These are phyloP conservation scores for Panus rudis DNA, from an alignment of 768 basidiomycete genomes.

Conservation along the genomic window DNA sequence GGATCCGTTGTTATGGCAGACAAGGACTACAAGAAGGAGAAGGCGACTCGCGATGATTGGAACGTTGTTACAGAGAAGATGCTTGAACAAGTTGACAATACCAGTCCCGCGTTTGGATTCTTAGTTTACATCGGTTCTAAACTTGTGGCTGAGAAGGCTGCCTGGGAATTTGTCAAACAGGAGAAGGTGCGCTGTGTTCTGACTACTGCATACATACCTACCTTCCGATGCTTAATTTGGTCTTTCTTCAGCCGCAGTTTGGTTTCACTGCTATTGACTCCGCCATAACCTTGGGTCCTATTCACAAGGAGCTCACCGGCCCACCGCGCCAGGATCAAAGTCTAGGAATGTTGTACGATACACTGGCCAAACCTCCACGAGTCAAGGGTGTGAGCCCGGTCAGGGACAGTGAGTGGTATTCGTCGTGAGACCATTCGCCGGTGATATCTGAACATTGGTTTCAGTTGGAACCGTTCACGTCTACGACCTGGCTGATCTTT, in stretches of 20 bases:
- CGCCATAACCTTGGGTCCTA: not conserved
- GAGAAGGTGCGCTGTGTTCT: not conserved
- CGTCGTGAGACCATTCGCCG: not conserved
- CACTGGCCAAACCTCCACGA: not conserved
- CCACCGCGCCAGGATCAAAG: not conserved
- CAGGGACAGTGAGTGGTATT: not conserved
- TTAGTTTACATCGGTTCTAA: not conserved
- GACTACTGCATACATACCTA: too few species aligned
- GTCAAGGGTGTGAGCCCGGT: not conserved
- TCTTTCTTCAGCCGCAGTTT: not conserved
- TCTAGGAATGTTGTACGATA: not conserved
- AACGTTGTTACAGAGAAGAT: not conserved
- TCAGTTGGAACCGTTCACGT: not conserved
- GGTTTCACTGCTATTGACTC: not conserved
- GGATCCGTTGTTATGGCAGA: not conserved
- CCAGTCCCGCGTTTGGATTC: not conserved
- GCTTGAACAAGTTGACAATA: not conserved
- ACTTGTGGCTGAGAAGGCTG: not conserved
- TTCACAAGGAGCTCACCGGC: not conserved
- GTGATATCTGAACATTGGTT: too few species aligned
- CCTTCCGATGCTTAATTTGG: not conserved
- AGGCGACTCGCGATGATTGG: constrained; percentile 3
- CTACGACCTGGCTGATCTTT: constrained; percentile 1
- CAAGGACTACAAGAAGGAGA: not conserved
- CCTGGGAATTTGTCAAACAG: not conserved